These are phyloP conservation scores for Boeremia exigua DNA, from an alignment of 2,329 filamentous ascomycete species.

Conservation along the genomic window DNA sequence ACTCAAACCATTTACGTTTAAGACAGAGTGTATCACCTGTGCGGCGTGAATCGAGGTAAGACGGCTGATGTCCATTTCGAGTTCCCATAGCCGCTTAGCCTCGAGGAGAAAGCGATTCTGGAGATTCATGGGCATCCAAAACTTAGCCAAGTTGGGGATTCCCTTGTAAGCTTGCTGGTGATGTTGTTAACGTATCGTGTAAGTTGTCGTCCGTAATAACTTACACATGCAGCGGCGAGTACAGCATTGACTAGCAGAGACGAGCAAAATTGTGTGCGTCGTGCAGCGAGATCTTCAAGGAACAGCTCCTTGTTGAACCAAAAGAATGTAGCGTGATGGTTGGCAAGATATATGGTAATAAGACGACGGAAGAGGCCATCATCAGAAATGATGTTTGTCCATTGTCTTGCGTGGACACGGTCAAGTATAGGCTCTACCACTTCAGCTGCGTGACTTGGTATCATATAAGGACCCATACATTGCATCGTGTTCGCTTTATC, in stretches of 20 bases:
- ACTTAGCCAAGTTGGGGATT: slow-evolving; percentile 8
- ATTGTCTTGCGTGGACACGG: slow-evolving; percentile 16
- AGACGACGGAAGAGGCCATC: slow-evolving; percentile 23
- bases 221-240: slow-evolving; percentile 29
- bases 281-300: slow-evolving; percentile 25
- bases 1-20: slow-evolving; percentile 14
- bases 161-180: slow-evolving; percentile 13
- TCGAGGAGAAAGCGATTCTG: slow-evolving; percentile 27
- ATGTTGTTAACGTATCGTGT: slow-evolving; percentile 10
- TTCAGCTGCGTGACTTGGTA: slow-evolving; percentile 23
- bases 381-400: slow-evolving; percentile 26
- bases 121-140: slow-evolving; percentile 25
- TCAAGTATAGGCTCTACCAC: slow-evolving; percentile 24
- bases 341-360: slow-evolving; percentile 19
- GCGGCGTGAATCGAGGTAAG: slow-evolving; percentile 26
- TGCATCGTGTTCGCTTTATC: background rate
- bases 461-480: slow-evolving; percentile 19
- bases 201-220: background rate
- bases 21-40: slow-evolving; percentile 5
- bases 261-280: slow-evolving; percentile 21
- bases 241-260: slow-evolving; percentile 28
- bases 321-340: slow-evolving; percentile 18
- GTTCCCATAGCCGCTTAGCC: slow-evolving; percentile 30
- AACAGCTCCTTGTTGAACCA: slow-evolving; percentile 28
- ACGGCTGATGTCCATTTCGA: slow-evolving; percentile 15